Conservation (phyloP, 208 protist genomes). For the Spongospora subterranea region DNA sequence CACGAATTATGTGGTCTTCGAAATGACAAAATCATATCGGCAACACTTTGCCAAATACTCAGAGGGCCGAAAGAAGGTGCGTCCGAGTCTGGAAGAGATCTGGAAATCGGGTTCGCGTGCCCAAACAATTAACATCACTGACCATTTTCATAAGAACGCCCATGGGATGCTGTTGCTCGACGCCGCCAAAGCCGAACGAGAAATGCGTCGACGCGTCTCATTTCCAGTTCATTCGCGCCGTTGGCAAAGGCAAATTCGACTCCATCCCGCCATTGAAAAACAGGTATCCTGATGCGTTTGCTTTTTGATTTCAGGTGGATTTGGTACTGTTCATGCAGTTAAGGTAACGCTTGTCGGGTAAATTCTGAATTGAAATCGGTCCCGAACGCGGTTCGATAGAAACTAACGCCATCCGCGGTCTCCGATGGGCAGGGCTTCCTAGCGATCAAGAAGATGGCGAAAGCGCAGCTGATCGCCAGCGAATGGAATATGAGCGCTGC, state of each 20-base stretch:
- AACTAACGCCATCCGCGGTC: neutral
- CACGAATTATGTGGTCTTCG: too few relatives aligned
- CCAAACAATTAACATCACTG: too few relatives aligned
- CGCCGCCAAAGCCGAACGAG: neutral
- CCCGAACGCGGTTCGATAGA: neutral
- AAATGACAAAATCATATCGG: too few relatives aligned
- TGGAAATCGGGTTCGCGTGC: too few relatives aligned
- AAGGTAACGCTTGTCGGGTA: neutral
- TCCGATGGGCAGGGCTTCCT: neutral
- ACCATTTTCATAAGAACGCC: too few relatives aligned
- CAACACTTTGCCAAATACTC: too few relatives aligned
- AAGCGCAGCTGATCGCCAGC: neutral
- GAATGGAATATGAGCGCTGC: neutral
- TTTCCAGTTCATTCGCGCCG: neutral
- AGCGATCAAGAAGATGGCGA: neutral
- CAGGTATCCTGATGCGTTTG: neutral
- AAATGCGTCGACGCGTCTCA: conserved; percentile 3
- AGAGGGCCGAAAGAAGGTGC: too few relatives aligned
- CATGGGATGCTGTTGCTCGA: neutral
- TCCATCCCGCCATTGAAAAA: neutral
- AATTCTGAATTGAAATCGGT: neutral
- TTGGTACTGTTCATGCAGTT: conserved; percentile 4
- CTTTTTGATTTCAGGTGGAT: neutral
- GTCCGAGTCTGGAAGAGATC: too few relatives aligned
- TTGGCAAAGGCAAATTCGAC: conserved; percentile 14